Percentiles rank a stretch among this genome's conserved stretches.
Conservation (phyloP, 139 green algal genomes). For the Asterochloris sp. region DNA sequence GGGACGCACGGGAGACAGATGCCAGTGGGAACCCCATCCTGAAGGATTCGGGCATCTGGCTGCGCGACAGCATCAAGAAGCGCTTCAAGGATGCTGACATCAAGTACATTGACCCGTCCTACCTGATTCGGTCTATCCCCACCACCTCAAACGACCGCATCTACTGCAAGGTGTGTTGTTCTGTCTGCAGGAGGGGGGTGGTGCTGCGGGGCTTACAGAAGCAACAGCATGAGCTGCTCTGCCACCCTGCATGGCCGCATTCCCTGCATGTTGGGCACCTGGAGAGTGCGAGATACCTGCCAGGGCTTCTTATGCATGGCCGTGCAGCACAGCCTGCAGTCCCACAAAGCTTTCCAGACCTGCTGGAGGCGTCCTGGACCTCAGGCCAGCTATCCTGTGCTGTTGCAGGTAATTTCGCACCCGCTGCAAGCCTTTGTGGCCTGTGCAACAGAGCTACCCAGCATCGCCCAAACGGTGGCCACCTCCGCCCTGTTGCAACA, state of each 20-base stretch:
- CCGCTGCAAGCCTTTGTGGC: too few species aligned
- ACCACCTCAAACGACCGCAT: constrained; percentile 86
- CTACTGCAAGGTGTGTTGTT: constrained; percentile 90
- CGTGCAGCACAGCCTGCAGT: too few species aligned
- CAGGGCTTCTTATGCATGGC: too few species aligned
- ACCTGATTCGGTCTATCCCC: constrained; percentile 89
- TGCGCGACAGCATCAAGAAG: constrained; percentile 57
- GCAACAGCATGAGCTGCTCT: neutral
- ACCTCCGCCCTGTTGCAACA: too few species aligned
- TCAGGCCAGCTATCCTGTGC: too few species aligned
- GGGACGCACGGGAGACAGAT: constrained; percentile 28
- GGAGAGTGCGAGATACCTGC: too few species aligned
- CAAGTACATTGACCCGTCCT: constrained; percentile 76
- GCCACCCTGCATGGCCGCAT: neutral
- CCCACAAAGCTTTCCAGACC: too few species aligned
- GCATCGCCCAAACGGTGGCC: too few species aligned
- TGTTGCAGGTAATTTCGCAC: too few species aligned
- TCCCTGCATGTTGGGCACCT: too few species aligned
- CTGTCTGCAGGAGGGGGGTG: neutral
- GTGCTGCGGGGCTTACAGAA: neutral
- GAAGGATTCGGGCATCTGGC: constrained; percentile 62
- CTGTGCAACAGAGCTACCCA: too few species aligned
- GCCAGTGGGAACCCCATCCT: constrained; percentile 67
- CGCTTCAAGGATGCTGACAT: constrained; percentile 55
- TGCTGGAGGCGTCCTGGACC: too few species aligned